Evolutionary conservation across 176 grass and related monocot species (phyloP).

Genomic region (Rhynchospora breviuscula): DNA sequence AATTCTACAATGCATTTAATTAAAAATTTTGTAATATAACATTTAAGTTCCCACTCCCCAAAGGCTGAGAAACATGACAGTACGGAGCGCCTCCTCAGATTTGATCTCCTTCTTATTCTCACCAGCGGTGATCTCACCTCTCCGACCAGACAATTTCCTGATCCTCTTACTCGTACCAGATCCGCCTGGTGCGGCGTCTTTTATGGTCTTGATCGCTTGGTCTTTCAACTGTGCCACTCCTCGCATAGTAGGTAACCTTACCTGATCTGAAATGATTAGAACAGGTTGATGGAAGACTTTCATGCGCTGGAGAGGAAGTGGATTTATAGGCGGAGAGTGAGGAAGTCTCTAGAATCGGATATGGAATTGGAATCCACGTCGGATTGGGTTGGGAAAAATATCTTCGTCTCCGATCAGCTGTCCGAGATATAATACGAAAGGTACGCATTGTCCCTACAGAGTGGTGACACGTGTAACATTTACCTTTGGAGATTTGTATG

Average conservation of each 20-base stretch:
- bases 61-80: slow-evolving; percentile 8
- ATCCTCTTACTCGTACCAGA: not conserved
- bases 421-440: not conserved
- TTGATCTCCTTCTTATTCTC: not conserved
- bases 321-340: not conserved
- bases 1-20: not conserved
- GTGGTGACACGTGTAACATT: not conserved
- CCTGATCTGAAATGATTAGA: not conserved
- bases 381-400: not conserved
- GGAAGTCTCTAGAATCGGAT: slow-evolving; percentile 18
- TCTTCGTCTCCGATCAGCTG: not conserved
- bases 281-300: not conserved
- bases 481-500: not conserved
- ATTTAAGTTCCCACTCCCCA: slow-evolving; percentile 10
- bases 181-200: not conserved
- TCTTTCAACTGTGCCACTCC: slow-evolving; percentile 7
- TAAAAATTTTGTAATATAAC: not conserved
- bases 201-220: not conserved
- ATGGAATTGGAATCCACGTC: not conserved
- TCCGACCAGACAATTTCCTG: not conserved
- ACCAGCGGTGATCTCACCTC: not conserved
- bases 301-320: not conserved
- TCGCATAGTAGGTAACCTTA: slow-evolving; percentile 4
- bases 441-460: too few species aligned
- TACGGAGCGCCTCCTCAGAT: slow-evolving; percentile 1